A percentile compares a stretch with the other conserved stretches of the same genome.
Evolutionary conservation across 2,329 filamentous ascomycete genomes (phyloP).

Genomic region (Diplodia corticola): DNA sequence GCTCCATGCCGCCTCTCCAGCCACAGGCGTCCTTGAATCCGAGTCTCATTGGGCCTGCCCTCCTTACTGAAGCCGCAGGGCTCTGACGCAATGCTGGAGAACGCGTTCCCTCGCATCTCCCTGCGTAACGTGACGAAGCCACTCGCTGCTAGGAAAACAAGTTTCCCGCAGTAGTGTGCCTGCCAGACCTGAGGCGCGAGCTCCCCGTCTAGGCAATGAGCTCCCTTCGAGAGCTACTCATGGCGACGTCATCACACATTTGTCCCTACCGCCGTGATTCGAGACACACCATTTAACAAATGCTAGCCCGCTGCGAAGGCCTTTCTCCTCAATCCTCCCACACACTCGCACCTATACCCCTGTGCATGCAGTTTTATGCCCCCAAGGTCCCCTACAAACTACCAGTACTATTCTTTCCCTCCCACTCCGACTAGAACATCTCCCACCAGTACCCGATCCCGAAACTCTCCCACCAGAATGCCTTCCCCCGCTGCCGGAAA

Average conservation of each 20-base stretch:
- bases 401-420: constrained; percentile 55
- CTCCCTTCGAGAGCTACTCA: constrained; percentile 6
- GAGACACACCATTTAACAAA: constrained; percentile 16
- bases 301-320: neutral
- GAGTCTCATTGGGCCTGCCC: neutral
- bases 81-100: constrained; percentile 22
- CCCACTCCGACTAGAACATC: constrained; percentile 45
- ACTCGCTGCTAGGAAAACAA: constrained; percentile 36
- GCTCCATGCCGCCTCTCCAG: constrained; percentile 13
- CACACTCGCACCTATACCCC: constrained; percentile 26
- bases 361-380: constrained; percentile 49
- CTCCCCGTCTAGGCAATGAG: constrained; percentile 25
- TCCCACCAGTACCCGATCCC: constrained; percentile 31
- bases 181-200: constrained; percentile 35
- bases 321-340: constrained; percentile 15
- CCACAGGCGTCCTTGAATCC: constrained; percentile 7
- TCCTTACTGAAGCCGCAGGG: neutral
- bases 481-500: constrained; percentile 55
- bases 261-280: neutral
- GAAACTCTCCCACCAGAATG: constrained; percentile 37
- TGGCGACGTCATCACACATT: constrained; percentile 37
- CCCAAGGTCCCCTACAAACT: constrained; percentile 48
- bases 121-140: constrained; percentile 22
- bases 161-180: constrained; percentile 32
- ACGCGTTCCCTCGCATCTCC: constrained; percentile 4